Evolutionary conservation across 352 stramenopile species (phyloP), one percentile per base, ranked within the genome.

Genomic region (Globisporangium radiosum): DNA sequence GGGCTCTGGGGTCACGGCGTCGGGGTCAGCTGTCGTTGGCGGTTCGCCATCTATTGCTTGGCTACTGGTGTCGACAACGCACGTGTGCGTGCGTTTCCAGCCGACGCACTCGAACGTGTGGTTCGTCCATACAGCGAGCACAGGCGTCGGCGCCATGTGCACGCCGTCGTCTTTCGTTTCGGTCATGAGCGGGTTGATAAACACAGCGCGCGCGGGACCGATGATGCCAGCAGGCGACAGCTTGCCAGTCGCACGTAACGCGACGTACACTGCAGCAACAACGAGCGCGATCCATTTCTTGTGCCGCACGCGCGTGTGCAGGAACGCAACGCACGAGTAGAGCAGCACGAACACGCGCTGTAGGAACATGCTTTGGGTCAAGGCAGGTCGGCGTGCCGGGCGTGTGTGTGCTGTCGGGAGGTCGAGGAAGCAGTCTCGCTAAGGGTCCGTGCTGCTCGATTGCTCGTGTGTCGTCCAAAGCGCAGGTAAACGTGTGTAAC

Each of bases 41-140:
- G 40, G 42, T 44, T 63, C 58, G 51, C 53, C 36, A 48, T 71
- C 62, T 13, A 73, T 59, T 0, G 62, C 63, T 7, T 80, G 66
- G 52, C 72, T 70, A 44, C 85, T 66, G 37, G 64, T 61, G 15
- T 82, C 71, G 48, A 81, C 64, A 43, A 61, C 62, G 52, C 85
- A 94, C 57, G 81, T 78, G n/a, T 92, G 75, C 44, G 85, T 87
- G 43, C 81, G 81, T 60, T 94, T 90, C 85, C 85, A 94, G 49
- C 82, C 82, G 44, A 94, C 72, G 59, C 85, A 94, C 66, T 94
- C 85, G 52, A 89, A 94, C 57, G 76, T 76, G 49, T 82, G 71
- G 59, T 92, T 85, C 5, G 78, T 89, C 85, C 85, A 94, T 0
- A 81, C 70, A 42, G 77, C 66, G 0, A 70, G 54, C 49, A 94